These are phyloP conservation scores for Aspergillus jensenii DNA, from an alignment of 2,329 filamentous ascomycete genomes.

Conservation along the genomic window DNA sequence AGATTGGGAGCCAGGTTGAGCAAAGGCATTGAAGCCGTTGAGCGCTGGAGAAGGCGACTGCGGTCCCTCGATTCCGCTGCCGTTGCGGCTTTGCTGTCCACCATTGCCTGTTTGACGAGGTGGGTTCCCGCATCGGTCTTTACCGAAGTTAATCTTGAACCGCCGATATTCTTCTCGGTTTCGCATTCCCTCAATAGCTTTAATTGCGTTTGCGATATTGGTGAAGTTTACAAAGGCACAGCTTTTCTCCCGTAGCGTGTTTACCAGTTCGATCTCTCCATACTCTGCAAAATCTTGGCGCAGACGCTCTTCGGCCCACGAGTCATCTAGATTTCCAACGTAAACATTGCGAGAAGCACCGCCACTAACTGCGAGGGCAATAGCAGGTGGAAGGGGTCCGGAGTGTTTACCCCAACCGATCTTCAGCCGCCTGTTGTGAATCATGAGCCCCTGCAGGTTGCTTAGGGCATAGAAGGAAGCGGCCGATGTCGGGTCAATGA, in stretches of 20 bases:
- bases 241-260: slow-evolving; percentile 95
- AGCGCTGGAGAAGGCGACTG: slow-evolving; percentile 56
- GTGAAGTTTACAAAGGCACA: slow-evolving; percentile 99
- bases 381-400: slow-evolving; percentile 89
- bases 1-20: slow-evolving; percentile 56
- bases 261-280: slow-evolving; percentile 96
- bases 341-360: slow-evolving; percentile 99
- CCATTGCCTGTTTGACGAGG: slow-evolving; percentile 77
- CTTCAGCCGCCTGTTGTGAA: slow-evolving; percentile 95
- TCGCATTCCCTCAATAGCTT: slow-evolving; percentile 94
- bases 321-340: slow-evolving; percentile 94
- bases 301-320: slow-evolving; percentile 93
- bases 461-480: slow-evolving; percentile 97
- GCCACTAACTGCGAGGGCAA: slow-evolving; percentile 91
- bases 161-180: slow-evolving; percentile 95
- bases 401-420: slow-evolving; percentile 99
- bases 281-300: slow-evolving; percentile 97
- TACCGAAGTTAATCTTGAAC: slow-evolving; percentile 99
- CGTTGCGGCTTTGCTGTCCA: slow-evolving; percentile 65
- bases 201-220: slow-evolving; percentile 99
- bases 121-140: slow-evolving; percentile 95
- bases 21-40: slow-evolving; percentile 57
- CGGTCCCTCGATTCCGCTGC: slow-evolving; percentile 53
- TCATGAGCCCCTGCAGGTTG: slow-evolving; percentile 98
- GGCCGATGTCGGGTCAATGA: slow-evolving; percentile 96